Evolutionary conservation across 2,329 filamentous ascomycete species (phyloP), one percentile per base, ranked within the genome.

Genomic region (Bipolaris sorokiniana): DNA sequence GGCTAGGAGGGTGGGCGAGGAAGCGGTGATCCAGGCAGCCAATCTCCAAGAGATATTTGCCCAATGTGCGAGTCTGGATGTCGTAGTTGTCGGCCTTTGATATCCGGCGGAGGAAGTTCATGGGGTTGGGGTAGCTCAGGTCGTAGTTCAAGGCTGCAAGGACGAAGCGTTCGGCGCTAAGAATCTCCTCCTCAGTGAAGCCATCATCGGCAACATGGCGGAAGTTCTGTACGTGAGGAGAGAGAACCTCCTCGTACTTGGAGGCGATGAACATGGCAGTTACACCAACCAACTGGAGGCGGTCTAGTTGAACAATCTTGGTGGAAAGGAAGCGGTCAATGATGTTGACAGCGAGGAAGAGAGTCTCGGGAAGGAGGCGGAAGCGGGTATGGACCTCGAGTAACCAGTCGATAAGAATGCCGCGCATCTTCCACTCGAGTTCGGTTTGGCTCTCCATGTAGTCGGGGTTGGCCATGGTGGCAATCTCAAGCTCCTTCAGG

Each of bases 41-140:
- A 73, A 99, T 97, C 82, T 99, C 95, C 81, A 97, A 92, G 46
- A 99, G 84, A 77, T 98, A 99, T 81, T 99, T 99, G 77, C 92
- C 95, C 58, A 99, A 86, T 45, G 95, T 99, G 70, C 95, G 91
- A 59, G 93, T 97, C 78, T 97, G 92, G 71, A 98, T 97, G 78
- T 99, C 94, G 80, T 99, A 99, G 83, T 96, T 95, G 81, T 99
- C 96, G 72, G 95, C 96, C 84, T 99, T 99, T 61, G 94, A 98
- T 78, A 99, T 97, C 67, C 96, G 91, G 64, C 95, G 91, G 59
- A 99, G 87, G 82, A 99, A 99, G 85, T 99, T 99, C 95, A 99
- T 99, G 20, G 95, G 95, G 80, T 99, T 99, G 54, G 95, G 95
- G 75, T 97, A 99, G 82, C 93, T 97, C 63, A 99, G 87, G 76